A percentile compares a stretch with the other conserved stretches of the same genome.
Evolutionary conservation across 2,329 filamentous ascomycete genomes (phyloP).

Genomic region (Apiospora phragmitis): DNA sequence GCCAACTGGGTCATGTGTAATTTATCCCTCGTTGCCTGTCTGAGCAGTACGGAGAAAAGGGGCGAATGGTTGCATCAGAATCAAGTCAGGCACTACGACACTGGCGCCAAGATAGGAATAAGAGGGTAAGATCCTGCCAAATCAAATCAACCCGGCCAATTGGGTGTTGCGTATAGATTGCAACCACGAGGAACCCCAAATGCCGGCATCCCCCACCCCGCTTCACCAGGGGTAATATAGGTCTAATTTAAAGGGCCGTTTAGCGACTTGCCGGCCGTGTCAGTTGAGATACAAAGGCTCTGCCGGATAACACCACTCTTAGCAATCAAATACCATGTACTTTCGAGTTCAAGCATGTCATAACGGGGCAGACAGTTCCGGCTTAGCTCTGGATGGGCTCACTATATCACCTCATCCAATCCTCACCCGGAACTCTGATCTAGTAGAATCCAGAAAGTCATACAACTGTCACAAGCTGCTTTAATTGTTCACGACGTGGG

Average conservation of each 20-base stretch:
- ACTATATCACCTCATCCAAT: not conserved
- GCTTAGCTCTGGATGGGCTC: not conserved
- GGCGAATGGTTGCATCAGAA: not conserved
- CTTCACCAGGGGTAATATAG: not conserved
- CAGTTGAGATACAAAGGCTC: not conserved
- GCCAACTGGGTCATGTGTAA: not conserved
- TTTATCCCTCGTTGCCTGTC: not conserved
- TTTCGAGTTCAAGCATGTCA: not conserved
- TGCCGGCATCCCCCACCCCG: constrained; percentile 2
- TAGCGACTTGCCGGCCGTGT: not conserved
- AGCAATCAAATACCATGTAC: not conserved
- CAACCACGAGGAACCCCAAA: constrained; percentile 3
- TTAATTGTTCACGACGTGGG: not conserved
- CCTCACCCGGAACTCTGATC: not conserved
- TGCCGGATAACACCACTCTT: constrained; percentile 1
- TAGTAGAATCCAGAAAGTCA: not conserved
- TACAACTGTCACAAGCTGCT: not conserved
- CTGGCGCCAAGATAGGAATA: not conserved
- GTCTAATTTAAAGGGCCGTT: not conserved
- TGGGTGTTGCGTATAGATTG: not conserved
- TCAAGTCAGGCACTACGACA: not conserved
- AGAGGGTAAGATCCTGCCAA: not conserved
- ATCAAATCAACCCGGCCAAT: not conserved
- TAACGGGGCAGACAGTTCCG: not conserved
- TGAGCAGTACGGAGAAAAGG: not conserved